Evolutionary conservation across 2,329 filamentous ascomycete genomes (phyloP).

Genomic region (Exophiala spinifera): DNA sequence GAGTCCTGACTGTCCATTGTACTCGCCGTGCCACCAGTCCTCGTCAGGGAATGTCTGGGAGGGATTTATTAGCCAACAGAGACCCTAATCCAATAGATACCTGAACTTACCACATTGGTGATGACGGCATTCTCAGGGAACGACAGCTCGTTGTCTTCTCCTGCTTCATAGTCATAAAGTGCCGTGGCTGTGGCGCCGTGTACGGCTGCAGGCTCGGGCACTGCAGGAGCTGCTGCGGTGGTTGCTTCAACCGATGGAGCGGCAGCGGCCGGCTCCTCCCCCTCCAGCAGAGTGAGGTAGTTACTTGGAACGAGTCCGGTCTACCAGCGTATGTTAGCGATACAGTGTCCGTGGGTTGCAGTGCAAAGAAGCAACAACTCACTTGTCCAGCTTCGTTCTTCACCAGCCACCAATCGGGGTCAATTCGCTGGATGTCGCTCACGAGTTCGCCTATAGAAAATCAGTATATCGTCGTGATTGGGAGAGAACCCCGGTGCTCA

Average conservation of each 20-base stretch:
- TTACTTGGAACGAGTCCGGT: conserved; percentile 89
- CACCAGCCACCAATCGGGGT: conserved; percentile 98
- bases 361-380: conserved; percentile 36
- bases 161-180: conserved; percentile 93
- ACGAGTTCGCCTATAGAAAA: conserved; percentile 60
- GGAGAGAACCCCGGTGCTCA: background rate
- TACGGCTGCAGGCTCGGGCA: conserved; percentile 30
- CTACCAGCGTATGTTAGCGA: conserved; percentile 11
- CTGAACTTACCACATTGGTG: conserved; percentile 66
- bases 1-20: conserved; percentile 72
- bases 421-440: conserved; percentile 92
- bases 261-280: conserved; percentile 37
- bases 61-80: background rate
- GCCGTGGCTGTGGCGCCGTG: conserved; percentile 71
- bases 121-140: conserved; percentile 89
- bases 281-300: conserved; percentile 84
- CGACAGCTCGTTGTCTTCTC: conserved; percentile 81
- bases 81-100: background rate
- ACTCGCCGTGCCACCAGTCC: conserved; percentile 96
- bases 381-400: conserved; percentile 75
- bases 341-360: too few species aligned
- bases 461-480: background rate
- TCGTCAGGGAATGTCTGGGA: conserved; percentile 88
- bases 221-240: conserved; percentile 39
- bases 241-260: conserved; percentile 35